phyloP scores from a whole-genome alignment of 805 yeast species.

The Yarrowia osloensis region DNA sequence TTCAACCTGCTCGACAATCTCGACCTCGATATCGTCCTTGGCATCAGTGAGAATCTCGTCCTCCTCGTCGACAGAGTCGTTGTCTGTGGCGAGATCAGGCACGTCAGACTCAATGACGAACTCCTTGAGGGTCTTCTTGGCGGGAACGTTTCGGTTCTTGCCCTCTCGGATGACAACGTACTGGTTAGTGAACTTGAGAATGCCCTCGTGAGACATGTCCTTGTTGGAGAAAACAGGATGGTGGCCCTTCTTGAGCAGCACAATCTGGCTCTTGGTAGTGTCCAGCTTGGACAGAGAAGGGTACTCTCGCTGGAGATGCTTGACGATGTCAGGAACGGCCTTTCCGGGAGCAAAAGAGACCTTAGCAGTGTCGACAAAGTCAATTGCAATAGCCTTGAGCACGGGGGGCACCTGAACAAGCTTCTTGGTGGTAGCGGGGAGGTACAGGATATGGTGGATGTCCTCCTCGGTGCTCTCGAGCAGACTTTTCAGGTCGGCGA shows the following conservation, averaged over 20 bases:
- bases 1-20: slow-evolving; percentile 6
- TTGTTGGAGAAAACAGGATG: not conserved
- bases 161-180: slow-evolving; percentile 21
- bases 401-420: slow-evolving; percentile 55
- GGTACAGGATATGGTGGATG: not conserved
- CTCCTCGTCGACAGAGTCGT: slow-evolving; percentile 17
- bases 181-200: not conserved
- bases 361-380: slow-evolving; percentile 22
- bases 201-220: slow-evolving; percentile 8
- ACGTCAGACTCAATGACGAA: slow-evolving; percentile 6
- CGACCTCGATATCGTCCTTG: slow-evolving; percentile 24
- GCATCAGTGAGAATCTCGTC: slow-evolving; percentile 24
- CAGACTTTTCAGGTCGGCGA: slow-evolving; percentile 7
- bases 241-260: slow-evolving; percentile 11
- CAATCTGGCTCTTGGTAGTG: slow-evolving; percentile 14
- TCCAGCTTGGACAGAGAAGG: slow-evolving; percentile 22
- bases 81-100: slow-evolving; percentile 16
- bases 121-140: slow-evolving; percentile 23
- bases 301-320: slow-evolving; percentile 26
- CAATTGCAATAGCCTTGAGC: slow-evolving; percentile 65
- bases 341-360: slow-evolving; percentile 49
- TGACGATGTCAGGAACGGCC: slow-evolving; percentile 48
- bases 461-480: not conserved
- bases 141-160: slow-evolving; percentile 13
- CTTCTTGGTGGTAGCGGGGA: slow-evolving; percentile 34